phyloP scores from a whole-genome alignment of 2,329 filamentous ascomycete genomes.

The Talaromyces albobiverticillius region DNA sequence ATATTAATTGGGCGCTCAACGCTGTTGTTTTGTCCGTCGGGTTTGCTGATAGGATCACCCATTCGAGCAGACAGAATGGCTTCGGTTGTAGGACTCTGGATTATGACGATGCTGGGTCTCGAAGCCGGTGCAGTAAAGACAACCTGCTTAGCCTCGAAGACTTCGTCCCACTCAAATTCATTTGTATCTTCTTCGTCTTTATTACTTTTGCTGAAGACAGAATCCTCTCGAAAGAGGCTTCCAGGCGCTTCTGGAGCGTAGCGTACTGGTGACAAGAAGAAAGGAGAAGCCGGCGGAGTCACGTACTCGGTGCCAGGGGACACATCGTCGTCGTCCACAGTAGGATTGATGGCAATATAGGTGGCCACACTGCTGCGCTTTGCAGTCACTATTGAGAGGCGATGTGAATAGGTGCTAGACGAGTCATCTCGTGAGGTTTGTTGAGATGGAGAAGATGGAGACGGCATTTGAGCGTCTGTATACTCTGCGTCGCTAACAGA shows the following conservation, averaged over 20 bases:
- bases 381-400: constrained; percentile 12
- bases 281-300: constrained; percentile 7
- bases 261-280: constrained; percentile 4
- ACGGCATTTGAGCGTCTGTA: background rate
- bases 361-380: constrained; percentile 13
- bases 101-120: constrained; percentile 9
- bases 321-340: background rate
- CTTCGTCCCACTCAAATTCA: constrained; percentile 3
- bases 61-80: constrained; percentile 7
- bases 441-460: constrained; percentile 21
- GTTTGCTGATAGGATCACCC: background rate
- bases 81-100: constrained; percentile 8
- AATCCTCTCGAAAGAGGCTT: background rate
- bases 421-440: background rate
- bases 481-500: constrained; percentile 2
- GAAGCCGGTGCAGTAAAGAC: constrained; percentile 10
- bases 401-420: constrained; percentile 7
- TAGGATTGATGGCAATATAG: background rate
- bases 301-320: constrained; percentile 8
- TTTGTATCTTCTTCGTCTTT: constrained; percentile 1
- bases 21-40: background rate
- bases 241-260: constrained; percentile 3
- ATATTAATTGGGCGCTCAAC: background rate
- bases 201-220: background rate
- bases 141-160: constrained; percentile 13